Evolutionary conservation across 495 filamentous ascomycete genomes (phyloP).

Genomic region (Talaromyces nanjingensis): DNA sequence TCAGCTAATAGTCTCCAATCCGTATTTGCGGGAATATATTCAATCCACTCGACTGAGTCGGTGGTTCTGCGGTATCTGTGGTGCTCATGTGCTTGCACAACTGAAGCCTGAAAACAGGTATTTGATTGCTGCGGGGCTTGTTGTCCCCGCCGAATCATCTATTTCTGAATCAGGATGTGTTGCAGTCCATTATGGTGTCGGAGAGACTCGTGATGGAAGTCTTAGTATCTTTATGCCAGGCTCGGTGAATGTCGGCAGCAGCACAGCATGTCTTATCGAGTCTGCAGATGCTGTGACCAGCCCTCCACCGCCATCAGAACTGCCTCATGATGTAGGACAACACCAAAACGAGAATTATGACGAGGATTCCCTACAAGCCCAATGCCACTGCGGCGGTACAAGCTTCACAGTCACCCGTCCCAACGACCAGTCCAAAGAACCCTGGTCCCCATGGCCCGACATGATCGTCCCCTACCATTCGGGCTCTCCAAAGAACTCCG

Average conservation of each 20-base stretch:
- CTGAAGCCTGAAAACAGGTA: conserved; percentile 24
- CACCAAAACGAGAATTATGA: not conserved
- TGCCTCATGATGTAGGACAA: conserved; percentile 10
- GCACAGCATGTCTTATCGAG: not conserved
- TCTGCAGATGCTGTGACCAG: not conserved
- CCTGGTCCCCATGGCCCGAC: conserved; percentile 46
- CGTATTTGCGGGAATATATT: conserved; percentile 37
- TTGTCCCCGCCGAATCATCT: conserved; percentile 22
- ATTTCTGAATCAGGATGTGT: conserved; percentile 22
- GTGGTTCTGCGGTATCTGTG: conserved; percentile 66
- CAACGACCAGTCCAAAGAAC: conserved; percentile 27
- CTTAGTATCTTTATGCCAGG: conserved; percentile 41
- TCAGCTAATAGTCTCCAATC: conserved; percentile 11
- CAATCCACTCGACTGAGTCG: conserved; percentile 41
- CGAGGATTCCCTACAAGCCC: conserved; percentile 21
- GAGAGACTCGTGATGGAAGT: conserved; percentile 52
- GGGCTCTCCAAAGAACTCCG: conserved; percentile 27
- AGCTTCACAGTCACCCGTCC: conserved; percentile 39
- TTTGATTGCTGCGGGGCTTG: conserved; percentile 37
- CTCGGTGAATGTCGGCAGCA: conserved; percentile 5
- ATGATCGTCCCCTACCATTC: conserved; percentile 43
- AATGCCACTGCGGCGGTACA: conserved; percentile 38
- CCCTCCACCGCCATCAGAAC: not conserved
- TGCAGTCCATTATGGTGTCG: conserved; percentile 38
- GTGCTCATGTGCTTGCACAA: conserved; percentile 51